Evolutionary conservation across 2,329 filamentous ascomycete species (phyloP).

Genomic region (Fusarium equiseti): DNA sequence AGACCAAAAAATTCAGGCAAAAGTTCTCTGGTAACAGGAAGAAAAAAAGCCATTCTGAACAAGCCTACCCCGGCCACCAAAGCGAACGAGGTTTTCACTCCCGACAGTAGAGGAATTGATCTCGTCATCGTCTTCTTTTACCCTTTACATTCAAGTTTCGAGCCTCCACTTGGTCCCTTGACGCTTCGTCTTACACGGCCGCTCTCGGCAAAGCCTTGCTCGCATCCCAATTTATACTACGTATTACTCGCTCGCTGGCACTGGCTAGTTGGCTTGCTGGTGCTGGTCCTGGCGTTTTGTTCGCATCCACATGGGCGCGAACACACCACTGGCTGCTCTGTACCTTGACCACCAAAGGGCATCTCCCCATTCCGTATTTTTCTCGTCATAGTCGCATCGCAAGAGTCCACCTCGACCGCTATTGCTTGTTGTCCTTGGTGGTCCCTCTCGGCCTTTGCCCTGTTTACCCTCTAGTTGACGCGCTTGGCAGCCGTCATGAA

Average conservation of each 20-base stretch:
- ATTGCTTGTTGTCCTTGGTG: slow-evolving; percentile 39
- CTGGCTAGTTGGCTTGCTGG: slow-evolving; percentile 27
- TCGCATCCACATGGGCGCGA: slow-evolving; percentile 42
- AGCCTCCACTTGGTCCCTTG: slow-evolving; percentile 38
- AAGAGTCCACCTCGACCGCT: slow-evolving; percentile 44
- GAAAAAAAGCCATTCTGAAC: slow-evolving; percentile 23
- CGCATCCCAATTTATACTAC: slow-evolving; percentile 29
- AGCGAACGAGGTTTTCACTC: slow-evolving; percentile 23
- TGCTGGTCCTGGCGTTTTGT: slow-evolving; percentile 36
- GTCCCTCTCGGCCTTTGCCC: slow-evolving; percentile 42
- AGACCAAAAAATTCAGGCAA: slow-evolving; percentile 30
- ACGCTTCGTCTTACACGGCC: slow-evolving; percentile 42
- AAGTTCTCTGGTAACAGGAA: slow-evolving; percentile 37
- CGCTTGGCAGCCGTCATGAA: slow-evolving; percentile 57
- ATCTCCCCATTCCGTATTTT: slow-evolving; percentile 49
- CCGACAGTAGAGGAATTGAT: slow-evolving; percentile 45
- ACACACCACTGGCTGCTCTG: slow-evolving; percentile 44
- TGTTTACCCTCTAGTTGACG: slow-evolving; percentile 47
- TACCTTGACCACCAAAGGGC: slow-evolving; percentile 39
- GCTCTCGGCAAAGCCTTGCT: slow-evolving; percentile 48
- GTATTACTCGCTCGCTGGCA: slow-evolving; percentile 18
- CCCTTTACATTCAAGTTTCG: slow-evolving; percentile 24
- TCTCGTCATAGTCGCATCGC: slow-evolving; percentile 50
- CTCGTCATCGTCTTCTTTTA: slow-evolving; percentile 49
- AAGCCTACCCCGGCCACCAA: slow-evolving; percentile 49